phyloP scores from a whole-genome alignment of 2,329 filamentous ascomycete genomes.

The Penicillium fuscoglaucum region DNA sequence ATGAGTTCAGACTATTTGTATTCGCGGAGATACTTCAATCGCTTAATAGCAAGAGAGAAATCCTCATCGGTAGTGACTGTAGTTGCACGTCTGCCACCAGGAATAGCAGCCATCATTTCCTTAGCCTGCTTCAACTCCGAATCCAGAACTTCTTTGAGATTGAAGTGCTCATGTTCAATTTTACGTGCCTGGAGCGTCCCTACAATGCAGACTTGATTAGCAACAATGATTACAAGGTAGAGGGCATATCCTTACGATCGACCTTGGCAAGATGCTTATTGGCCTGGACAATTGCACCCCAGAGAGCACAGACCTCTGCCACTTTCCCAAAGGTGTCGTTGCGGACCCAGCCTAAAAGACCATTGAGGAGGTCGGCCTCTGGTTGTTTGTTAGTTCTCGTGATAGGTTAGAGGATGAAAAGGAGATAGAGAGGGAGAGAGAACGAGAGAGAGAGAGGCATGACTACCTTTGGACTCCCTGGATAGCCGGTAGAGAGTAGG shows the following conservation, averaged over 20 bases:
- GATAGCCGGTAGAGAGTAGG: conserved; percentile 1
- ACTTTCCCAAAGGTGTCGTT: conserved; percentile 11
- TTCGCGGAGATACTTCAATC: conserved; percentile 7
- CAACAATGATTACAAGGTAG: neutral
- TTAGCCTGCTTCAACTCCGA: conserved; percentile 2
- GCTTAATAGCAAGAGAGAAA: conserved; percentile 6
- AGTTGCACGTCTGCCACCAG: conserved; percentile 2
- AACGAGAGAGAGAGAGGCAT: neutral
- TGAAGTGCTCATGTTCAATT: neutral
- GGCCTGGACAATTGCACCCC: conserved; percentile 8
- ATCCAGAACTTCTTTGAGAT: neutral
- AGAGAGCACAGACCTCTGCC: conserved; percentile 6
- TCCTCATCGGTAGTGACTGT: conserved; percentile 1
- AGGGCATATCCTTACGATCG: neutral
- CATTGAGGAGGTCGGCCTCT: conserved; percentile 4
- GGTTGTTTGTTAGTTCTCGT: neutral
- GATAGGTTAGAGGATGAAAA: neutral
- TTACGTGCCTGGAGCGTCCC: neutral
- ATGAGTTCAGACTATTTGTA: neutral
- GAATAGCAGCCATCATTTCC: conserved; percentile 3
- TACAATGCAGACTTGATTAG: neutral
- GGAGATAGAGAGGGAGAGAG: neutral
- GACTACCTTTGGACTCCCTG: neutral
- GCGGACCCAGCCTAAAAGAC: conserved; percentile 9
- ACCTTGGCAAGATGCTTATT: conserved; percentile 2